Evolutionary conservation across 768 basidiomycete species (phyloP), one percentile per base, ranked within the genome.

Genomic region (Atractiella rhizophila): DNA sequence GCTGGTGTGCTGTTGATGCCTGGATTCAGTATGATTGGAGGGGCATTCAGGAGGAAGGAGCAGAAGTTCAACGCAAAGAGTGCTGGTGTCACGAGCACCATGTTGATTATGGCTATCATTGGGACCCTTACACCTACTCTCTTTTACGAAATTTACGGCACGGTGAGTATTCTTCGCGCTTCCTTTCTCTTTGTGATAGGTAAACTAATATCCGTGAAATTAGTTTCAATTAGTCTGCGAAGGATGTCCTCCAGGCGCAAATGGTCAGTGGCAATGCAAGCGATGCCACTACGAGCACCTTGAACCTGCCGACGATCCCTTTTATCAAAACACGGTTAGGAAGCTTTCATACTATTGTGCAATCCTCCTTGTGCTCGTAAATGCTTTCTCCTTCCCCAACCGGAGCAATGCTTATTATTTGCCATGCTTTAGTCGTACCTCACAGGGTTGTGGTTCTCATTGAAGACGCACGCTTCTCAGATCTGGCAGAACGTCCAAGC

Each of bases 51-150:
- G 54, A 65, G 76, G 55, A 98, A 98, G 62, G 91, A 98, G 59
- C 82, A 86, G 57, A 80, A 73, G 51, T 98, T 98, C 65, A 98
- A 98, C 54, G 91, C 91, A n/a, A 94, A 82, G 64, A 83, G 79
- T 53, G 91, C 91, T 5, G 81, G 91, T 28, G 91, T 98, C 13
- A 98, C 91, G 0, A 91, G 85, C 57, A 91, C 91, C 65, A 88
- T 98, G 81, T 60, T 98, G 57, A 96, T 98, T 61, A 96, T 96
- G 88, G 91, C 91, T 11, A 81, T 98, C 57, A 88, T 98, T 46
- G 91, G 91, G 11, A 81, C 80, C 2, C 64, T 98, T 43, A 72
- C 83, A 0, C 91, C 91, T 2, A 96, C 91, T 1, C 57, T 98
- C 55, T 98, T 98, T 59, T 98, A 98, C 61, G 86, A 96, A 59